Evolutionary conservation across 1,139 yeast genomes (phyloP).

Genomic region (Geotrichum aggregatum): DNA sequence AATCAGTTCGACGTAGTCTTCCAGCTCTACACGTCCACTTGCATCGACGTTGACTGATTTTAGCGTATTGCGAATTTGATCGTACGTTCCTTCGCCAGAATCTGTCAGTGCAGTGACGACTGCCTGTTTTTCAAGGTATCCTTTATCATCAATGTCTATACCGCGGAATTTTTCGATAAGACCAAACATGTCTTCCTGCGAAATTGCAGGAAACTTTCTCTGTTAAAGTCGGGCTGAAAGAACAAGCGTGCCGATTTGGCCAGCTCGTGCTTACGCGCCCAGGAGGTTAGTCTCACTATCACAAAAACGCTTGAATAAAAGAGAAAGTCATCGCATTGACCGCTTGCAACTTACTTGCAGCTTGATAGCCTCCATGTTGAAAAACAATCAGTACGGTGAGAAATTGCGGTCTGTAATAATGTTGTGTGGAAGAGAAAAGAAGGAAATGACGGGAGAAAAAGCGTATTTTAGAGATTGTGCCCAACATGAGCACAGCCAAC

Average conservation of each 20-base stretch:
- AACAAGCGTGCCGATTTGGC: neutral
- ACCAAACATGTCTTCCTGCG: conserved; percentile 79
- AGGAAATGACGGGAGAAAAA: neutral
- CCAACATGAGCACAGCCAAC: conserved; percentile 6
- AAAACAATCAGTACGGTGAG: neutral
- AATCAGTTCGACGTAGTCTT: conserved; percentile 81
- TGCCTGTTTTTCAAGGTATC: conserved; percentile 91
- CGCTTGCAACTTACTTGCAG: conserved; percentile 32
- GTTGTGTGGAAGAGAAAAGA: neutral
- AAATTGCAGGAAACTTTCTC: conserved; percentile 80
- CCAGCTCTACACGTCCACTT: conserved; percentile 93
- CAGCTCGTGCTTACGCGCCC: neutral
- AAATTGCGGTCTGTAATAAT: neutral
- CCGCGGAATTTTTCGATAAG: conserved; percentile 78
- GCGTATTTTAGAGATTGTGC: no score
- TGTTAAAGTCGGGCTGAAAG: conserved; percentile 28
- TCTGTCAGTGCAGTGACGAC: conserved; percentile 80
- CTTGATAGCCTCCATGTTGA: conserved; percentile 48
- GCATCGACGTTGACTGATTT: conserved; percentile 92
- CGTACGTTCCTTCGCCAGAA: conserved; percentile 77
- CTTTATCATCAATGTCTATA: conserved; percentile 86
- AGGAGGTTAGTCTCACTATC: neutral
- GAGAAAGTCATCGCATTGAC: neutral
- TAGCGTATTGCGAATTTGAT: conserved; percentile 88
- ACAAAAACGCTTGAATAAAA: no score